phyloP scores from a whole-genome alignment of 768 basidiomycete genomes.

The Leccinum sublutescens region DNA sequence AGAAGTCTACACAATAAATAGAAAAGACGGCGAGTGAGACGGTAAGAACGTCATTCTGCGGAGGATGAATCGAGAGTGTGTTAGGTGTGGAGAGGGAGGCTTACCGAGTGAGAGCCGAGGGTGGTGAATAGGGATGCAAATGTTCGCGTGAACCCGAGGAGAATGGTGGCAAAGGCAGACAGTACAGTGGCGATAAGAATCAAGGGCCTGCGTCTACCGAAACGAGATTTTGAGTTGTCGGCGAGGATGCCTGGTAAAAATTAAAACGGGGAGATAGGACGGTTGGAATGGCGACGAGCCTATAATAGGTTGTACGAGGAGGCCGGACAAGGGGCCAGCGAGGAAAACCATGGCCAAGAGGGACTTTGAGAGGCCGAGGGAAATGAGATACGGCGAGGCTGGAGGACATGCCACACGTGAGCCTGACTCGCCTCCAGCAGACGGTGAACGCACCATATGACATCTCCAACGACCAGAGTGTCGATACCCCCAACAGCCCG shows the following conservation, averaged over 20 bases:
- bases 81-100: conserved; percentile 3
- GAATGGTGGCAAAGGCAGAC: conserved; percentile 68
- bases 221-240: conserved; percentile 79
- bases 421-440: background rate
- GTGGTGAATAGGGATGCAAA: conserved; percentile 52
- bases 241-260: conserved; percentile 55
- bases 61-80: background rate
- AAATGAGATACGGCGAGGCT: conserved; percentile 88
- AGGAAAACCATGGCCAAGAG: conserved; percentile 89
- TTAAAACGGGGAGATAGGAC: background rate
- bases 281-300: conserved; percentile 38
- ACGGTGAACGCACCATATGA: conserved; percentile 58
- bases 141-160: conserved; percentile 79
- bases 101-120: conserved; percentile 34
- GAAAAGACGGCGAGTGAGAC: conserved; percentile 74
- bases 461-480: conserved; percentile 96
- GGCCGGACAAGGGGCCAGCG: conserved; percentile 86
- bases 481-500: conserved; percentile 79
- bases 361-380: conserved; percentile 83
- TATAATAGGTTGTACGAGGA: conserved; percentile 89
- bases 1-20: conserved; percentile 69
- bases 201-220: conserved; percentile 84
- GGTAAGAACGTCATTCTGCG: conserved; percentile 62
- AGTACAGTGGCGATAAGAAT: conserved; percentile 72
- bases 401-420: conserved; percentile 1